phyloP scores from a whole-genome alignment of 1,284 basidiomycete genomes.

The Rhodotorula sp. region DNA sequence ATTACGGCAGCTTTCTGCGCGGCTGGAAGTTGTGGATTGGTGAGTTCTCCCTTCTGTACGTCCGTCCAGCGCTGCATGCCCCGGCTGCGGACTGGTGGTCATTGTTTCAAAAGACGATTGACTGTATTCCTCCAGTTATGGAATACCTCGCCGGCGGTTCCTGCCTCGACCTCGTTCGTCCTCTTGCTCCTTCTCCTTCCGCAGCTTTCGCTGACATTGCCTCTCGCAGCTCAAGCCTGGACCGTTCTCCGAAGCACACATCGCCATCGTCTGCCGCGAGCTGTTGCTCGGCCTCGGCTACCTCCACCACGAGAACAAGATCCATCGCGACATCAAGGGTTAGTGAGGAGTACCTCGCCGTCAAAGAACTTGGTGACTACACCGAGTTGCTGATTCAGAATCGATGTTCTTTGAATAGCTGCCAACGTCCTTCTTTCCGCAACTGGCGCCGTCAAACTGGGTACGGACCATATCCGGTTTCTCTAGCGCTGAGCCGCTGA shows the following conservation, averaged over 20 bases:
- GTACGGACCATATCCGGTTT: constrained; percentile 44
- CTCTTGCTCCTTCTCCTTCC: background rate
- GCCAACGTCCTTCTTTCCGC: constrained; percentile 91
- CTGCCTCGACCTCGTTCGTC: constrained; percentile 74
- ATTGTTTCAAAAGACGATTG: too few relatives aligned
- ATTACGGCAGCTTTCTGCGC: constrained; percentile 95
- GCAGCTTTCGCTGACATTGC: background rate
- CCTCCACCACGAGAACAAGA: constrained; percentile 83
- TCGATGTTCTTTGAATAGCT: constrained; percentile 46
- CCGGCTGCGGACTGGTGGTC: too few relatives aligned
- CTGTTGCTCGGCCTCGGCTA: constrained; percentile 92
- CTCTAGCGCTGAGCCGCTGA: background rate
- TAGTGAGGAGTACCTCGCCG: background rate
- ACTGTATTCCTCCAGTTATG: constrained; percentile 62
- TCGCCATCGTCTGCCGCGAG: constrained; percentile 90
- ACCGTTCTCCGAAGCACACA: constrained; percentile 83
- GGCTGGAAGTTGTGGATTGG: constrained; percentile 95
- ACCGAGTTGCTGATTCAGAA: background rate
- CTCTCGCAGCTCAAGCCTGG: constrained; percentile 71
- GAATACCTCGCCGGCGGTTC: constrained; percentile 98
- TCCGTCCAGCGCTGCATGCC: too few relatives aligned
- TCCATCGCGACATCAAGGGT: constrained; percentile 95
- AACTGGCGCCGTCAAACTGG: constrained; percentile 86
- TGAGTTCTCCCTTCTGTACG: background rate
- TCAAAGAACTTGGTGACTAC: too few relatives aligned